phyloP scores from a whole-genome alignment of 192 early-diverging fungal species.

The Geranomyces variabilis region DNA sequence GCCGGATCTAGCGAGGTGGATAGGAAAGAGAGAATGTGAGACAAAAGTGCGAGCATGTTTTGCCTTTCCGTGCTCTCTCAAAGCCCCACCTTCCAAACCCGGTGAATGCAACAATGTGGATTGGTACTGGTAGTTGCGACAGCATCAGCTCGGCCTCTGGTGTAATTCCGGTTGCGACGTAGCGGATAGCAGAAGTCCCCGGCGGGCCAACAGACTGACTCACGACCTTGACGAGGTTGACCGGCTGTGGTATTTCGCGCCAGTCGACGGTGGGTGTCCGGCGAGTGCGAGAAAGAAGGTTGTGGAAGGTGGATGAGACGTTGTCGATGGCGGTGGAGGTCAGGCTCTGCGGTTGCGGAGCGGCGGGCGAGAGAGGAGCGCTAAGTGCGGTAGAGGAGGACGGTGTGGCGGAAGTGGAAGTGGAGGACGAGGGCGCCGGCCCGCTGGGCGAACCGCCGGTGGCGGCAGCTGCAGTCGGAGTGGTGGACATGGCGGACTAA shows the following conservation, averaged over 20 bases:
- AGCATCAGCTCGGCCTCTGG: conserved; percentile 50
- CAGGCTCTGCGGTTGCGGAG: background rate
- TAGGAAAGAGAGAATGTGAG: too few species aligned
- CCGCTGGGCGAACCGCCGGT: too few species aligned
- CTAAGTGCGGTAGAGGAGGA: too few species aligned
- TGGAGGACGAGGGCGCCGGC: too few species aligned
- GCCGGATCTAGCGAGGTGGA: conserved; percentile 25
- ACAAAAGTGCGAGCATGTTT: too few species aligned
- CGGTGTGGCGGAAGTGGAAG: too few species aligned
- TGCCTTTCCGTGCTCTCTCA: background rate
- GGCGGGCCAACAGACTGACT: conserved; percentile 29
- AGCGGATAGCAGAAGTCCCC: conserved; percentile 35
- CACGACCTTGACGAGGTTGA: conserved; percentile 47
- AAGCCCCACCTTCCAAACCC: conserved; percentile 46
- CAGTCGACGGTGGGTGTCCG: conserved; percentile 36
- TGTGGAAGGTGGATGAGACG: conserved; percentile 26
- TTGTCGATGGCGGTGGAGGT: conserved; percentile 29
- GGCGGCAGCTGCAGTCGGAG: too few species aligned
- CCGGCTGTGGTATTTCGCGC: conserved; percentile 42
- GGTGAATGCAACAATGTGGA: conserved; percentile 55
- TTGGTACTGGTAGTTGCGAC: conserved; percentile 44
- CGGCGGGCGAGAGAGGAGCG: background rate
- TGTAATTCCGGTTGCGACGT: conserved; percentile 53
- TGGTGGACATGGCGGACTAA: too few species aligned
- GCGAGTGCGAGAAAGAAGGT: conserved; percentile 33